Evolutionary conservation across 306 rosid species (phyloP).

Genomic region (Vicia sativa): DNA sequence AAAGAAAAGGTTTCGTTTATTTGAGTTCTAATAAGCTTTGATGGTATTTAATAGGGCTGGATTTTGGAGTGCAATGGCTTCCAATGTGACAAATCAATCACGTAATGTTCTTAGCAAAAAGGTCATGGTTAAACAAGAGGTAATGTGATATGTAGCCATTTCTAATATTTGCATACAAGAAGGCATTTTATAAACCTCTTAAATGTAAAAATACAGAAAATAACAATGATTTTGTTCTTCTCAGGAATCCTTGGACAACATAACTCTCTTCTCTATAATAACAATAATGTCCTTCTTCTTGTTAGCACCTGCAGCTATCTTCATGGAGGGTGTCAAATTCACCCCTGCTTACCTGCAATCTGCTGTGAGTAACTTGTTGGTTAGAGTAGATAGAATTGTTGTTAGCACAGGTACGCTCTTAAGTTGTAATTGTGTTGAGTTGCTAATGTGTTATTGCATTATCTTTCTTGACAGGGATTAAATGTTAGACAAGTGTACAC

Average conservation of each 20-base stretch:
- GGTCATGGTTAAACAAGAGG: constrained; percentile 91
- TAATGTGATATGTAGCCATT: constrained; percentile 24
- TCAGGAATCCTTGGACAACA: constrained; percentile 93
- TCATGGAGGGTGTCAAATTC: constrained; percentile 88
- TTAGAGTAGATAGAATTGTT: constrained; percentile 25
- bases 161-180: constrained; percentile 19
- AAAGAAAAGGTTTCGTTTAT: constrained; percentile 13
- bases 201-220: neutral
- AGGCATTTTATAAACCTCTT: constrained; percentile 16
- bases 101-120: constrained; percentile 99
- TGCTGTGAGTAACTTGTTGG: constrained; percentile 66
- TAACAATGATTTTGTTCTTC: constrained; percentile 44
- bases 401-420: constrained; percentile 18
- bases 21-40: constrained; percentile 33
- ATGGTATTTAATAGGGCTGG: constrained; percentile 72
- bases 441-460: constrained; percentile 22
- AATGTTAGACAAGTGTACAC: constrained; percentile 65
- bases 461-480: constrained; percentile 67
- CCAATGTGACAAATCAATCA: constrained; percentile 90
- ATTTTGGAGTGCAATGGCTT: constrained; percentile 98
- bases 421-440: constrained; percentile 7
- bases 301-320: constrained; percentile 74
- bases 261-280: constrained; percentile 91
- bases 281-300: constrained; percentile 92
- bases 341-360: constrained; percentile 78